Evolutionary conservation across 192 early-diverging fungal species (phyloP).

Genomic region (Gonapodya prolifera): DNA sequence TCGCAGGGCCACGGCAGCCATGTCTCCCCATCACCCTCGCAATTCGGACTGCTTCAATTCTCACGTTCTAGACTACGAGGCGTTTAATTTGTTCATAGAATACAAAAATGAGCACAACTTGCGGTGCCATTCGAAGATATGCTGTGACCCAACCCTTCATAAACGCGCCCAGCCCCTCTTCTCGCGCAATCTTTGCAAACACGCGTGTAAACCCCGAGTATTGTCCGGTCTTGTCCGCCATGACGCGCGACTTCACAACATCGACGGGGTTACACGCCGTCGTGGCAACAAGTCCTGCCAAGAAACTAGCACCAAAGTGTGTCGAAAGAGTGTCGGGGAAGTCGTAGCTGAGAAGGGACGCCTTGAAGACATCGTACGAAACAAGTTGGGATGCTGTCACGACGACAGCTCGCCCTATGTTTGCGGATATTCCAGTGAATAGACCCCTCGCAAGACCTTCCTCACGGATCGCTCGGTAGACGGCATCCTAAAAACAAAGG

Average conservation of each 20-base stretch:
- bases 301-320: not conserved
- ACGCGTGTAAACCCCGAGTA: not conserved
- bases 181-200: not conserved
- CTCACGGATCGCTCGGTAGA: not conserved
- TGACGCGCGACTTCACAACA: not conserved
- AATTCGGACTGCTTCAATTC: not conserved
- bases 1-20: not conserved
- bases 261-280: not conserved
- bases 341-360: not conserved
- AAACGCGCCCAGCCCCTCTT: not conserved
- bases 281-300: conserved; percentile 1
- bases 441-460: not conserved
- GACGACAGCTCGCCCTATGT: not conserved
- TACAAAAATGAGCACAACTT: conserved; percentile 4
- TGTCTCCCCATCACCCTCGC: not conserved
- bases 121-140: not conserved
- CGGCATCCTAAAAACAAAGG: conserved; percentile 13
- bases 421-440: not conserved
- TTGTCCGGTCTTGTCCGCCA: not conserved
- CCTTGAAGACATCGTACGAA: conserved; percentile 3
- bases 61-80: not conserved
- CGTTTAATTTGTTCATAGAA: conserved; percentile 5
- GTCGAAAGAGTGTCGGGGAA: not conserved
- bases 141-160: not conserved
- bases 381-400: conserved; percentile 2